Evolutionary conservation across 306 rosid genomes (phyloP), one percentile per base, ranked within the genome.

Genomic region (Potentilla sterilis): DNA sequence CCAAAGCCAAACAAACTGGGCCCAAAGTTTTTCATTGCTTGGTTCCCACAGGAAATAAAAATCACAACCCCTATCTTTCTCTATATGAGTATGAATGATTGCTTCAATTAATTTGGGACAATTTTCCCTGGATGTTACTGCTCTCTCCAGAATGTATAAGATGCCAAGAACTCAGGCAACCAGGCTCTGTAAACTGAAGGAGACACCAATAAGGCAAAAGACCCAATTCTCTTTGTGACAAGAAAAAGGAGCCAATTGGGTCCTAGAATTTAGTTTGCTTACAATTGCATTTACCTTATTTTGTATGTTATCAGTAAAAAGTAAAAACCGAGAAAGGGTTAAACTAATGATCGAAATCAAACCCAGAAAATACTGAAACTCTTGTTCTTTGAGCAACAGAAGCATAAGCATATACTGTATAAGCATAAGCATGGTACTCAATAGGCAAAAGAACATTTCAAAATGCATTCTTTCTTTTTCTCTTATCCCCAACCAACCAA

Each of bases 401-500:
- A 62, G 67, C 67, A 83, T 83, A 81, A 83, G 28, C 28, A n/a
- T n/a, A n/a, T n/a, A n/a, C n/a, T n/a, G n/a, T n/a, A n/a, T n/a
- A 85, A 62, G 67, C 67, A 83, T 83, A 81, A 83, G 84, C 88
- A 82, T 75, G 78, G 76, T 73, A 87, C 73, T 88, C 83, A 81
- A 72, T 78, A 81, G 75, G 81, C 37, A 64, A 51, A 72, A 81
- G 80, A 83, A 85, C 86, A 83, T 72, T 78, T 86, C 87, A 85
- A 70, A 77, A 79, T 83, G 83, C 52, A 71, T 83, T 86, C 73
- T 48, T 64, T 22, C 40, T 52, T 24, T 51, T 15, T 67, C 75
- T 81, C 79, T 88, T 84, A 92, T 73, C 89, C 92, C 86, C 69
- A 65, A 87, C 88, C 89, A 86, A 83, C 89, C 85, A 82, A 54